Evolutionary conservation across 2,329 filamentous ascomycete species (phyloP).

Genomic region (Magnaporthiopsis rhizophila): DNA sequence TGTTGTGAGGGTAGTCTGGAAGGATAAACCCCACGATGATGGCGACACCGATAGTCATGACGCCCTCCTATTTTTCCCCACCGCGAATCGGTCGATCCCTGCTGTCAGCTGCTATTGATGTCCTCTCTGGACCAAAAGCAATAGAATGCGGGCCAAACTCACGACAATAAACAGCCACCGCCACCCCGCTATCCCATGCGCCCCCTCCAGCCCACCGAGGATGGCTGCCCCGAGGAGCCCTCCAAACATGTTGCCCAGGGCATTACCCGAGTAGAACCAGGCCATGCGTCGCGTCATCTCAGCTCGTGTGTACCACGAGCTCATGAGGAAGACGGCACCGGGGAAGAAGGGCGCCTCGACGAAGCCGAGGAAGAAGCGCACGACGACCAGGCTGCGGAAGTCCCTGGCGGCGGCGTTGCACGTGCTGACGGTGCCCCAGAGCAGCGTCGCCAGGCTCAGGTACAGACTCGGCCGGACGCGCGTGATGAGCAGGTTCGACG

Average conservation of each 20-base stretch:
- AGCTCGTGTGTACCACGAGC: constrained; percentile 34
- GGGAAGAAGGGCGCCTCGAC: constrained; percentile 46
- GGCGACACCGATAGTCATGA: constrained; percentile 19
- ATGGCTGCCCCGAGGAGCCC: constrained; percentile 43
- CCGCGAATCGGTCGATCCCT: neutral
- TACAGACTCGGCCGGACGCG: constrained; percentile 45
- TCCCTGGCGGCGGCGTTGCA: constrained; percentile 37
- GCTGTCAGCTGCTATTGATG: neutral
- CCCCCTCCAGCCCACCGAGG: constrained; percentile 29
- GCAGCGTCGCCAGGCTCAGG: constrained; percentile 37
- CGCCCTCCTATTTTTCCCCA: constrained; percentile 22
- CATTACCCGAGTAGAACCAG: constrained; percentile 37
- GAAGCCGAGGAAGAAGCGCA: constrained; percentile 40
- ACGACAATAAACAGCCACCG: constrained; percentile 23
- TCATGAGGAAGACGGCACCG: constrained; percentile 38
- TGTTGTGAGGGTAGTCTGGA: constrained; percentile 14
- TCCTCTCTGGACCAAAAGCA: no score
- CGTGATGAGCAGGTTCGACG: constrained; percentile 49
- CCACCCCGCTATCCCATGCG: constrained; percentile 10
- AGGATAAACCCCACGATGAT: constrained; percentile 11
- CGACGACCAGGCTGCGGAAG: constrained; percentile 34
- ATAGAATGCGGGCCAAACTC: neutral
- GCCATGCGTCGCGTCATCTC: constrained; percentile 38
- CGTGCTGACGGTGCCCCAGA: constrained; percentile 31
- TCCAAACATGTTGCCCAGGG: constrained; percentile 42